Conservation (phyloP, 345 rosid genomes). For the Nasturtium officinale region DNA sequence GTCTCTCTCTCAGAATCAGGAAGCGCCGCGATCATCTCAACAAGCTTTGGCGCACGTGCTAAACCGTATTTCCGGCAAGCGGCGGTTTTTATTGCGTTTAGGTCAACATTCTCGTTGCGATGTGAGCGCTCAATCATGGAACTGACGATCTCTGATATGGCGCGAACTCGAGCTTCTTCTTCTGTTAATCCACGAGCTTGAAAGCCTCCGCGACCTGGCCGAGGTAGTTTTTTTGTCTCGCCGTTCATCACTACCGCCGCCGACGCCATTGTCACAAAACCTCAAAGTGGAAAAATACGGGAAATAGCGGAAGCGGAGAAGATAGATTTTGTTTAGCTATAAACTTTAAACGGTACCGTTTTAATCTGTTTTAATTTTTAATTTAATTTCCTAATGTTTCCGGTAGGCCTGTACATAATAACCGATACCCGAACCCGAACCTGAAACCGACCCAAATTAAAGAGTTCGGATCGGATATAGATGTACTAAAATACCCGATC, state of each 20-base stretch:
- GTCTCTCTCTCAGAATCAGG: slow-evolving; percentile 90
- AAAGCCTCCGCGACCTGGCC: slow-evolving; percentile 91
- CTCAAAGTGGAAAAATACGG: not conserved
- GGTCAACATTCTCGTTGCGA: slow-evolving; percentile 89
- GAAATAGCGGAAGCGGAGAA: not conserved
- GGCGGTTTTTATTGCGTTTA: slow-evolving; percentile 84
- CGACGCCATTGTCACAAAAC: slow-evolving; percentile 54
- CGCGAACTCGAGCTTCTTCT: slow-evolving; percentile 92
- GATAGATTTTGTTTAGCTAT: not conserved
- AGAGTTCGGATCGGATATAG: too few relatives aligned
- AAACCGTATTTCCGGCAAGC: slow-evolving; percentile 96
- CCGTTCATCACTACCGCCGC: slow-evolving; percentile 55
- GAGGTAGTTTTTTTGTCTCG: slow-evolving; percentile 63
- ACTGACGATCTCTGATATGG: slow-evolving; percentile 90
- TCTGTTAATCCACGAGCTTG: slow-evolving; percentile 84
- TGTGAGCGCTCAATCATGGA: slow-evolving; percentile 94
- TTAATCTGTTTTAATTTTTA: not conserved
- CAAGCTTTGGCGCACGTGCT: slow-evolving; percentile 90
- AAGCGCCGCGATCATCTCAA: slow-evolving; percentile 97
- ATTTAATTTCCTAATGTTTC: too few relatives aligned
- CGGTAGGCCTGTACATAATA: too few relatives aligned
- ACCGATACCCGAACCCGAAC: too few relatives aligned
- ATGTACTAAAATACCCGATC: too few relatives aligned
- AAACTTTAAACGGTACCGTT: not conserved
- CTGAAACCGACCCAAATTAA: too few relatives aligned